Evolutionary conservation across 768 basidiomycete species (phyloP).

Genomic region (Boletellus ananas): DNA sequence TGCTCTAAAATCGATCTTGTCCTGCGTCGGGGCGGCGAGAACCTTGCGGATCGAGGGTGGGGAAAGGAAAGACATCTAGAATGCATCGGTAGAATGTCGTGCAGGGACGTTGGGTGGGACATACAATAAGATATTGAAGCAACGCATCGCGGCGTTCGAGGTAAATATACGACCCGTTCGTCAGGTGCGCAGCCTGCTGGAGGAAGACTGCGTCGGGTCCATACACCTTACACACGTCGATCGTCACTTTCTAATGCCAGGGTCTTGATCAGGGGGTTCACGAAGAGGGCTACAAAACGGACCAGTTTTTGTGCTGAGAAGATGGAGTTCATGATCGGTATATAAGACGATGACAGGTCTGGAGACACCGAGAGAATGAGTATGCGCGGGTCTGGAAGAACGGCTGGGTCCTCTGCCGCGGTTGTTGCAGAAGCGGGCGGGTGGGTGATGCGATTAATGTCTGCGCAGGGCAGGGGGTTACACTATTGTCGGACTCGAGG

Average conservation of each 20-base stretch:
- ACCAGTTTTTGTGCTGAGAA: conserved; percentile 98
- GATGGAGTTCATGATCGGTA: conserved; percentile 98
- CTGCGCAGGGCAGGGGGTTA: conserved; percentile 41
- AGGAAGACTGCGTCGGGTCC: conserved; percentile 91
- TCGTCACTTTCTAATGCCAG: conserved; percentile 77
- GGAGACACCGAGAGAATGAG: conserved; percentile 88
- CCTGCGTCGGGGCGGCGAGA: conserved; percentile 86
- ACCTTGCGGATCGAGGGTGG: conserved; percentile 67
- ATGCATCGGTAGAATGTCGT: conserved; percentile 3
- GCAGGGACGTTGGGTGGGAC: conserved; percentile 16
- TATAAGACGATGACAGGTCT: conserved; percentile 86
- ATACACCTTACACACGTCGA: conserved; percentile 92
- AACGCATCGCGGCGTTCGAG: conserved; percentile 77
- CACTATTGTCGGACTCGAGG: background rate
- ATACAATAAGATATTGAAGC: conserved; percentile 87
- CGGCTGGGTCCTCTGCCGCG: conserved; percentile 30
- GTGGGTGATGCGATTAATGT: conserved; percentile 57
- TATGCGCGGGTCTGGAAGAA: conserved; percentile 53
- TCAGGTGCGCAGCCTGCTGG: conserved; percentile 95
- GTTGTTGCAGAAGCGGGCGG: conserved; percentile 27
- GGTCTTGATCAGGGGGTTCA: conserved; percentile 23
- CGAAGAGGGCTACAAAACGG: conserved; percentile 23
- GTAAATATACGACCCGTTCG: conserved; percentile 89
- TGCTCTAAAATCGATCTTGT: conserved; percentile 93
- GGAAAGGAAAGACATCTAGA: conserved; percentile 80